These are phyloP conservation scores for Pythium volutum DNA, from an alignment of 352 stramenopile genomes.

Conservation along the genomic window DNA sequence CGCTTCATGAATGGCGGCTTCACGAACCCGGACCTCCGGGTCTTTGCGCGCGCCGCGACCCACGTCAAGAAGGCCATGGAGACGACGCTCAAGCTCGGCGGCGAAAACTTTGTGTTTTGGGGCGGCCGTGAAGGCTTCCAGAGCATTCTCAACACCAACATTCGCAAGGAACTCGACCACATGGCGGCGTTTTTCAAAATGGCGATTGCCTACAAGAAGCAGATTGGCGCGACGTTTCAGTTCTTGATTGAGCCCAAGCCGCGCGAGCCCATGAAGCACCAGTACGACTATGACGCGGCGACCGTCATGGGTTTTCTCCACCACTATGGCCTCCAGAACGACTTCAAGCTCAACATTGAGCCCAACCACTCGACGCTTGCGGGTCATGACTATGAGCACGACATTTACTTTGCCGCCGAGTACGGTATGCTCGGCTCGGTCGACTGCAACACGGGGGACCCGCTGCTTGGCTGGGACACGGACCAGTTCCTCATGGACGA, in stretches of 20 bases:
- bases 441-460: constrained; percentile 6
- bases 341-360: constrained; percentile 13
- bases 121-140: constrained; percentile 4
- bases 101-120: constrained; percentile 11
- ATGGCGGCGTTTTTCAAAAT: constrained; percentile 12
- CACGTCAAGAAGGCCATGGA: constrained; percentile 10
- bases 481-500: constrained; percentile 11
- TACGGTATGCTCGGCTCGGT: constrained; percentile 6
- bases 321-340: constrained; percentile 5
- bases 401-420: constrained; percentile 1
- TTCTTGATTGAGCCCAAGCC: constrained; percentile 11
- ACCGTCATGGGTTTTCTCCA: constrained; percentile 1
- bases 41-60: background rate
- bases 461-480: constrained; percentile 5
- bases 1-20: constrained; percentile 8
- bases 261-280: constrained; percentile 16
- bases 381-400: constrained; percentile 10
- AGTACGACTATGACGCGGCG: constrained; percentile 9
- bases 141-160: constrained; percentile 10
- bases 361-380: constrained; percentile 9
- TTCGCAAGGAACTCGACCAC: constrained; percentile 9
- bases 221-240: constrained; percentile 12
- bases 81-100: constrained; percentile 4
- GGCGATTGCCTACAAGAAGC: constrained; percentile 11
- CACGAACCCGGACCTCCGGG: constrained; percentile 4